phyloP scores from a whole-genome alignment of 2,329 filamentous ascomycete species.

The Arthroderma sp. region DNA sequence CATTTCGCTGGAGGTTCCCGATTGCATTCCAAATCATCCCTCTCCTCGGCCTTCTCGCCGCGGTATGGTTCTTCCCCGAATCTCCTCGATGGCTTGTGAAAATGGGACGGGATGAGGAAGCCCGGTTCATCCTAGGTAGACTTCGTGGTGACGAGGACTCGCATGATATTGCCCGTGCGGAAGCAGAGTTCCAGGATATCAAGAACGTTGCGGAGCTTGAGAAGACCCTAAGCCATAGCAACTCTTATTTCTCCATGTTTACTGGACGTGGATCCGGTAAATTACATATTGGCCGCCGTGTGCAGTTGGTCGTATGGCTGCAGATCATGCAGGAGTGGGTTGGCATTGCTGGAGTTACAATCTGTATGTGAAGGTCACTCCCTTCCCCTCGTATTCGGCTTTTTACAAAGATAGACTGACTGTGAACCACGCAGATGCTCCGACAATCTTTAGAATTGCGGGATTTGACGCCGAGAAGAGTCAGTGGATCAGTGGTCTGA shows the following conservation, averaged over 20 bases:
- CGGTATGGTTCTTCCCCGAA: slow-evolving; percentile 57
- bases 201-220: slow-evolving; percentile 50
- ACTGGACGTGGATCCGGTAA: slow-evolving; percentile 53
- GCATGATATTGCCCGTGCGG: slow-evolving; percentile 37
- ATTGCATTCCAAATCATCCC: slow-evolving; percentile 58
- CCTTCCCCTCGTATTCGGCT: no score
- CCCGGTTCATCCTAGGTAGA: slow-evolving; percentile 49
- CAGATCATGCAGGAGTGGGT: slow-evolving; percentile 60
- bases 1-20: slow-evolving; percentile 54
- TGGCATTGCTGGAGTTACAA: slow-evolving; percentile 55
- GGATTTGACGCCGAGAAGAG: slow-evolving; percentile 49
- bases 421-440: slow-evolving; percentile 22
- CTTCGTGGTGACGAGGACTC: slow-evolving; percentile 47
- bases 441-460: slow-evolving; percentile 51
- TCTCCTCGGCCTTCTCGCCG: slow-evolving; percentile 41
- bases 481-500: slow-evolving; percentile 50
- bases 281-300: slow-evolving; percentile 52
- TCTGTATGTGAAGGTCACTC: slow-evolving; percentile 28
- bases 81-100: slow-evolving; percentile 46
- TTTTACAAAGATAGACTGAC: not conserved
- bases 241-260: slow-evolving; percentile 53
- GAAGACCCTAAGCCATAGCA: slow-evolving; percentile 37
- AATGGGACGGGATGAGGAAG: slow-evolving; percentile 52
- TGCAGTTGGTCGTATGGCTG: slow-evolving; percentile 58
- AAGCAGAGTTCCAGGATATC: slow-evolving; percentile 57